Evolutionary conservation across 2,329 filamentous ascomycete genomes (phyloP).

Genomic region (Aspergillus calidoustus): DNA sequence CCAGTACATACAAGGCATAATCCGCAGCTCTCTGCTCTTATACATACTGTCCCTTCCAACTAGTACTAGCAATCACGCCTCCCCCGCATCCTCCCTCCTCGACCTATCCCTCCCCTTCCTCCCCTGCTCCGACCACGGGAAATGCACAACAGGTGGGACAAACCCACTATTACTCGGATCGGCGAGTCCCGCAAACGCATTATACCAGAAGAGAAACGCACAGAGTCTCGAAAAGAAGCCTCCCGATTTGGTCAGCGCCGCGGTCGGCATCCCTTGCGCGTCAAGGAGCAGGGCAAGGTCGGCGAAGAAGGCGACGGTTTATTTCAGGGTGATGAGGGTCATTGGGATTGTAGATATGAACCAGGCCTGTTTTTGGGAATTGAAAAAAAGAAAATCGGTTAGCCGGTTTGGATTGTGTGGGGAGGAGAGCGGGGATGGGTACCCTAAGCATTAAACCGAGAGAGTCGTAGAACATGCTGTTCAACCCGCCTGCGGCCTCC

Average conservation of each 20-base stretch:
- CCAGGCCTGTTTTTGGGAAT: conserved; percentile 58
- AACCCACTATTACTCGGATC: conserved; percentile 76
- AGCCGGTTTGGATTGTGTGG: background rate
- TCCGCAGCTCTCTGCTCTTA: too few relatives aligned
- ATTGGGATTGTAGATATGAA: conserved; percentile 79
- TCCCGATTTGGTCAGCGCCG: conserved; percentile 65
- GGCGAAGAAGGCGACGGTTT: conserved; percentile 75
- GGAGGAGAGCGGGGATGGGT: conserved; percentile 18
- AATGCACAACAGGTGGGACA: conserved; percentile 83
- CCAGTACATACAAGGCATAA: background rate
- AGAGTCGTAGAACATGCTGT: conserved; percentile 57
- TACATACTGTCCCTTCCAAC: too few relatives aligned
- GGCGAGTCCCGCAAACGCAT: conserved; percentile 77
- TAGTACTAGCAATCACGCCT: background rate
- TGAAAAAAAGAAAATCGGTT: background rate
- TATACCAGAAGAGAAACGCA: conserved; percentile 81
- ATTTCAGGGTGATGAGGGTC: conserved; percentile 72
- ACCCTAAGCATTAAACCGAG: conserved; percentile 72
- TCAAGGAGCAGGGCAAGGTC: conserved; percentile 72
- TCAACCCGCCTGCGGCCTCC: conserved; percentile 31
- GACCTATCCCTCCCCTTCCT: conserved; percentile 27
- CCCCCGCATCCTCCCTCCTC: background rate
- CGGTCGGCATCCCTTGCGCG: conserved; percentile 41
- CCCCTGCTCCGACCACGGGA: conserved; percentile 85
- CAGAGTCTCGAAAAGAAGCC: conserved; percentile 76